phyloP scores from a whole-genome alignment of 441 rosid species.

The Euphorbia corollata region DNA sequence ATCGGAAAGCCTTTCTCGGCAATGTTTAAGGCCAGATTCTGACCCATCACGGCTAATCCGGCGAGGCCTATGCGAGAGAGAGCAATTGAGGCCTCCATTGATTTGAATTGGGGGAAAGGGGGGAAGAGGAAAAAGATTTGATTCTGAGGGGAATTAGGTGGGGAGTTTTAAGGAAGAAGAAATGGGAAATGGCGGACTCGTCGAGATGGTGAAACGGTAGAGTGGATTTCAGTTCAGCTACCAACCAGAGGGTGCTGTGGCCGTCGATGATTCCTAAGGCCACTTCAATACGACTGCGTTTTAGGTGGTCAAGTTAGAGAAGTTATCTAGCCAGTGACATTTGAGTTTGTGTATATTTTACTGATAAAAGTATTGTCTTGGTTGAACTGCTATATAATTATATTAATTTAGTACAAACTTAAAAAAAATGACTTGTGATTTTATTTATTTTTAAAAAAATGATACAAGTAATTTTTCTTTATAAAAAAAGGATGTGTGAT shows the following conservation, averaged over 20 bases:
- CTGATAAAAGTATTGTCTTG: no score
- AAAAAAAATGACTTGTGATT: no score
- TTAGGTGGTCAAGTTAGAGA: neutral
- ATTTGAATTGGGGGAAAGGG: neutral
- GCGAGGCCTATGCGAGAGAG: conserved; percentile 72
- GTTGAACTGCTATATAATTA: no score
- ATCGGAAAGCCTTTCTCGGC: conserved; percentile 91
- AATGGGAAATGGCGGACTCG: conserved; percentile 43
- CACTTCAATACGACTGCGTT: conserved; percentile 8
- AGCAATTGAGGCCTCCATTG: conserved; percentile 45
- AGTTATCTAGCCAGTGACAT: neutral
- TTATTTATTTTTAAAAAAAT: no score
- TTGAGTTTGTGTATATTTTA: neutral
- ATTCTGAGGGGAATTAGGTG: neutral
- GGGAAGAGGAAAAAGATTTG: neutral
- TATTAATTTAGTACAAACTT: no score
- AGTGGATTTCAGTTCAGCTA: conserved; percentile 13
- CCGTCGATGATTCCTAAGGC: conserved; percentile 26
- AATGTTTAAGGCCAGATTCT: conserved; percentile 78
- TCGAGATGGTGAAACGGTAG: conserved; percentile 48
- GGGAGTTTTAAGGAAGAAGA: neutral
- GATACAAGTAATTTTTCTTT: no score
- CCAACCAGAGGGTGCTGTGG: conserved; percentile 11
- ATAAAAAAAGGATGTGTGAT: no score
- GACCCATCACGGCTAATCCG: conserved; percentile 96